Percentiles rank a stretch among this genome's conserved stretches.
phyloP scores from a whole-genome alignment of 73 alveolate genomes.

The Stentor coeruleus region DNA sequence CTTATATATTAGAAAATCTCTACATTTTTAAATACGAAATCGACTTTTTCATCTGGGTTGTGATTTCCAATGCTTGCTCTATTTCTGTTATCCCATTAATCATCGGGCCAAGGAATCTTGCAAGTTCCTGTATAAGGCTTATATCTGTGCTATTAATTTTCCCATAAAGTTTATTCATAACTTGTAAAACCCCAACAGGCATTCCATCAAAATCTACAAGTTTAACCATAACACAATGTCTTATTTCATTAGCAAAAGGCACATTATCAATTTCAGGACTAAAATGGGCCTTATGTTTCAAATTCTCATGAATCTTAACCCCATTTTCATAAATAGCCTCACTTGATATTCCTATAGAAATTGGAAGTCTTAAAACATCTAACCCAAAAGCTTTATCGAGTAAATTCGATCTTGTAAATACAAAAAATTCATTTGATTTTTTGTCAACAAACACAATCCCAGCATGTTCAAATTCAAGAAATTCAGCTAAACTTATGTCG shows the following conservation, averaged over 20 bases:
- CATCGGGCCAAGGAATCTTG: not conserved
- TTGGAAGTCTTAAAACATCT: not conserved
- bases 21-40: no score
- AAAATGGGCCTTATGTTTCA: not conserved
- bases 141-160: not conserved
- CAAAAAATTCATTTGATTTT: not conserved
- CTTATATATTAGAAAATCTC: not conserved
- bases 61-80: not conserved
- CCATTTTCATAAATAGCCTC: not conserved
- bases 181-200: not conserved
- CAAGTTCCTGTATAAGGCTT: not conserved
- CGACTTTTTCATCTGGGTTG: not conserved
- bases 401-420: not conserved
- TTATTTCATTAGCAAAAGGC: not conserved
- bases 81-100: not conserved
- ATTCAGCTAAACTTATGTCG: not conserved
- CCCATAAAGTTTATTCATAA: not conserved
- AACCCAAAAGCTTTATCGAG: not conserved
- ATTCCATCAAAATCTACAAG: not conserved
- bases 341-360: not conserved
- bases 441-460: not conserved
- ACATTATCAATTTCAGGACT: not conserved
- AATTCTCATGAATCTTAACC: not conserved
- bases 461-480: not conserved
- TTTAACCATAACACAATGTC: not conserved